A percentile compares a stretch with the other conserved stretches of the same genome.
Conservation (phyloP, 352 stramenopile genomes). For the Globisporangium abappressorium region DNA sequence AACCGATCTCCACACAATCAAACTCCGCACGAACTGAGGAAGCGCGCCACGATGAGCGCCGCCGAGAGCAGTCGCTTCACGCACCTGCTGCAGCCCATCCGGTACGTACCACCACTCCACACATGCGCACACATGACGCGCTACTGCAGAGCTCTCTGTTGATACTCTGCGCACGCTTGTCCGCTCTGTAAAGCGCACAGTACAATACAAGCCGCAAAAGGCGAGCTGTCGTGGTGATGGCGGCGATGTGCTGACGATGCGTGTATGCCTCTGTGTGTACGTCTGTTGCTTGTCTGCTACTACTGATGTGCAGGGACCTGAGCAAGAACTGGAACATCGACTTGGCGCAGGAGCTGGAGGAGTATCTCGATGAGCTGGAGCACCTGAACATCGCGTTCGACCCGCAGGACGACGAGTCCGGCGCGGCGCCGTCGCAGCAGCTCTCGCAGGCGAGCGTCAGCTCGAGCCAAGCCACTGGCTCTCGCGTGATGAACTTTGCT, state of each 20-base stretch:
- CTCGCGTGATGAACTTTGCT: slow-evolving; percentile 88
- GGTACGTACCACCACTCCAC: slow-evolving; percentile 31
- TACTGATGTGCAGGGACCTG: slow-evolving; percentile 55
- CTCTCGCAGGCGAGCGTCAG: slow-evolving; percentile 35
- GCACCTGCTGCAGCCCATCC: slow-evolving; percentile 85
- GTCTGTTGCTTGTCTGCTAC: background rate
- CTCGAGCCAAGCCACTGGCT: background rate
- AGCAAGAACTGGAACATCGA: slow-evolving; percentile 92
- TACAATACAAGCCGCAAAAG: background rate
- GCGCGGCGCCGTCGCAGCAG: slow-evolving; percentile 3
- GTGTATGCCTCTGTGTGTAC: background rate
- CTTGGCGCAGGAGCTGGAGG: slow-evolving; percentile 84
- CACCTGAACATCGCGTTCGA: slow-evolving; percentile 68
- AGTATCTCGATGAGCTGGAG: slow-evolving; percentile 90
- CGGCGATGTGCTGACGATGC: background rate
- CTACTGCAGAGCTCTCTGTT: background rate
- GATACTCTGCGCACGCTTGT: background rate
- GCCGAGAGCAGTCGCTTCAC: slow-evolving; percentile 48
- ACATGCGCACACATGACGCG: background rate
- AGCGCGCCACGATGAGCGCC: background rate
- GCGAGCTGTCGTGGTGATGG: background rate
- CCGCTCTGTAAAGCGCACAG: background rate
- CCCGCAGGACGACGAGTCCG: slow-evolving; percentile 26
- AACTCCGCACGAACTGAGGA: background rate
- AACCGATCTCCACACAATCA: background rate